A percentile compares a stretch with the other conserved stretches of the same genome.
Conservation (phyloP, 768 basidiomycete genomes). For the Imleria badia region DNA sequence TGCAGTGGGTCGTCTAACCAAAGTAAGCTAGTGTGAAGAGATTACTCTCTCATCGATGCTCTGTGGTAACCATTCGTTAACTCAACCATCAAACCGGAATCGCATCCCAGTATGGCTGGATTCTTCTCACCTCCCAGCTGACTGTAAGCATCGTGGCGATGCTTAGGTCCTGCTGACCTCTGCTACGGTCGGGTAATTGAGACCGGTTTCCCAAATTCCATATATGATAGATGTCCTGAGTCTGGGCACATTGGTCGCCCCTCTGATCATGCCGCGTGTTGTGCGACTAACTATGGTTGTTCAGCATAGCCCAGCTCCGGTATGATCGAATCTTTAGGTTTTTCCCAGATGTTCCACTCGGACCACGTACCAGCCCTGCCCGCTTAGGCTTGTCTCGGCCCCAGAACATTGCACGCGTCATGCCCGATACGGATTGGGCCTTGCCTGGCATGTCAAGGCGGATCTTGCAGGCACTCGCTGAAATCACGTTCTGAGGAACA, state of each 20-base stretch:
- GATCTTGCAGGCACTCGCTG: constrained; percentile 18
- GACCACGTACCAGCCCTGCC: constrained; percentile 8
- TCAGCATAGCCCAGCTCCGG: constrained; percentile 31
- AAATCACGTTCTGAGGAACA: not conserved
- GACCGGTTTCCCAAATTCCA: constrained; percentile 17
- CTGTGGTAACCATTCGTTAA: constrained; percentile 15
- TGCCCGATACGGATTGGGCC: not conserved
- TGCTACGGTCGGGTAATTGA: constrained; percentile 13
- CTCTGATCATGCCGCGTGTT: constrained; percentile 5
- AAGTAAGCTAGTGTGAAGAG: constrained; percentile 26
- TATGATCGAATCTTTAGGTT: constrained; percentile 29
- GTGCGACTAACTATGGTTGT: constrained; percentile 16
- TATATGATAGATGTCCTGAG: constrained; percentile 6
- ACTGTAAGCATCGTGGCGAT: constrained; percentile 24
- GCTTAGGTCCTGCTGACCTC: constrained; percentile 18
- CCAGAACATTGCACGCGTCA: constrained; percentile 8
- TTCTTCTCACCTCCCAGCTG: constrained; percentile 10
- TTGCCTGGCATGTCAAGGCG: constrained; percentile 4
- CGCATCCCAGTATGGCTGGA: constrained; percentile 16
- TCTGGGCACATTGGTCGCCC: constrained; percentile 7
- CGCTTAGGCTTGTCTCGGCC: constrained; percentile 6
- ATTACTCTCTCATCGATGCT: constrained; percentile 18
- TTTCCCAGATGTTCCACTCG: constrained; percentile 17
- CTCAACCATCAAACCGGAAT: constrained; percentile 21
- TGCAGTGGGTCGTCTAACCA: constrained; percentile 28